Conservation (phyloP, 371 early-diverging fungal genomes). For the Blakeslea trispora region DNA sequence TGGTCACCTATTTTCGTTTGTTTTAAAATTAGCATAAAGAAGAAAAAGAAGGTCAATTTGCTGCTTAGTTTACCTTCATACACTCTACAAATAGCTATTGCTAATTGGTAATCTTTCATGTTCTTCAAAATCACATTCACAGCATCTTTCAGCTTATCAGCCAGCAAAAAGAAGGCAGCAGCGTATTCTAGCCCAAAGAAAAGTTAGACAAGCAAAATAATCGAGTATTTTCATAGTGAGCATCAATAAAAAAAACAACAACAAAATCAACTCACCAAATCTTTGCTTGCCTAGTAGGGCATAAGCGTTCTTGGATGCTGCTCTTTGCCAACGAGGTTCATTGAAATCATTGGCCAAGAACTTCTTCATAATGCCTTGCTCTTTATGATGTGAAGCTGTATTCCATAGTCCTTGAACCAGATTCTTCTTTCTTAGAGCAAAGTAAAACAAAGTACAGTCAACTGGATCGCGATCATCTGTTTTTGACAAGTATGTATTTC, state of each 20-base stretch:
- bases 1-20: slow-evolving; percentile 52
- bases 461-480: slow-evolving; percentile 80
- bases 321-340: slow-evolving; percentile 84
- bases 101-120: slow-evolving; percentile 88
- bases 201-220: slow-evolving; percentile 6
- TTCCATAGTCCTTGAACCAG: slow-evolving; percentile 91
- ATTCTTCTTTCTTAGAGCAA: slow-evolving; percentile 85
- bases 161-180: slow-evolving; percentile 93
- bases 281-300: slow-evolving; percentile 93
- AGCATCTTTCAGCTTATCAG: slow-evolving; percentile 84
- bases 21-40: not conserved
- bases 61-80: slow-evolving; percentile 69
- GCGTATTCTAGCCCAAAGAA: slow-evolving; percentile 70
- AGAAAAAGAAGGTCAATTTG: not conserved
- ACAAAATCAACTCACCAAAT: slow-evolving; percentile 76
- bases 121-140: slow-evolving; percentile 89
- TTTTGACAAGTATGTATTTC: slow-evolving; percentile 81
- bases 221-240: not conserved
- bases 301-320: slow-evolving; percentile 97
- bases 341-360: slow-evolving; percentile 92
- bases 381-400: slow-evolving; percentile 78
- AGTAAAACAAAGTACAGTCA: slow-evolving; percentile 81
- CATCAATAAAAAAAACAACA: not conserved
- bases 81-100: slow-evolving; percentile 85
- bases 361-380: slow-evolving; percentile 82